Evolutionary conservation across 1,284 basidiomycete genomes (phyloP), one percentile per base, ranked within the genome.

Genomic region (Microbotryomycetes sp.): DNA sequence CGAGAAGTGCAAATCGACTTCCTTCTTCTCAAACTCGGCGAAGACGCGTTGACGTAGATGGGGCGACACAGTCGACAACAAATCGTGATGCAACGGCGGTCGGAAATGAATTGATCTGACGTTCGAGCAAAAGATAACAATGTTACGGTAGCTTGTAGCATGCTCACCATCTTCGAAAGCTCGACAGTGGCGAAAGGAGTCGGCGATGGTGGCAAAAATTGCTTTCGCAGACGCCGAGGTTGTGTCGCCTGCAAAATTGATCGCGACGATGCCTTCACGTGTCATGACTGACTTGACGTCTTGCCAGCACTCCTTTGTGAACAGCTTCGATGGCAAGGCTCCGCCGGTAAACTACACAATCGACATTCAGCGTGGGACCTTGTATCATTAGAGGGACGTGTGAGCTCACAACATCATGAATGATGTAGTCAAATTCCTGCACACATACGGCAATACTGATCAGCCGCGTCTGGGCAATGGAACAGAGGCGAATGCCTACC

Each of bases 301-400:
- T 41, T 78, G 64, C 88, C 89, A 93, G 72, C 92, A 92, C 66
- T 90, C 84, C 26, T 80, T 55, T 0, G 90, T 88, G 75, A 87
- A 94, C 47, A 96, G 77, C 70, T 89, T 84, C 18, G 83, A 78
- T 0, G 91, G 90, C 3, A 96, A 84, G 23, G 82, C 82, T 3
- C 91, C 92, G 3, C 91, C 91, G 11, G 89, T 90, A 75, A 94
- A 96, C 57, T 68, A 51, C 24, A 21, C 4, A 18, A 45, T 7
- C 47, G 18, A 45, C 27, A 6, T 21, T 28, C 3, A 4, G 27
- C 11, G 5, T 26, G n/a, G 18, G 3, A 13, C 9, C 2, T 28
- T 27, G 16, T 59, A 16, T 4, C 2, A 13, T 5, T 5, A 3
- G 11, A 30, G 11, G 31, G 23, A 30, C n/a, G 26, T 1, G 16